These are phyloP conservation scores for Ustilago bromivora DNA, from an alignment of 1,284 basidiomycete species.

Conservation along the genomic window DNA sequence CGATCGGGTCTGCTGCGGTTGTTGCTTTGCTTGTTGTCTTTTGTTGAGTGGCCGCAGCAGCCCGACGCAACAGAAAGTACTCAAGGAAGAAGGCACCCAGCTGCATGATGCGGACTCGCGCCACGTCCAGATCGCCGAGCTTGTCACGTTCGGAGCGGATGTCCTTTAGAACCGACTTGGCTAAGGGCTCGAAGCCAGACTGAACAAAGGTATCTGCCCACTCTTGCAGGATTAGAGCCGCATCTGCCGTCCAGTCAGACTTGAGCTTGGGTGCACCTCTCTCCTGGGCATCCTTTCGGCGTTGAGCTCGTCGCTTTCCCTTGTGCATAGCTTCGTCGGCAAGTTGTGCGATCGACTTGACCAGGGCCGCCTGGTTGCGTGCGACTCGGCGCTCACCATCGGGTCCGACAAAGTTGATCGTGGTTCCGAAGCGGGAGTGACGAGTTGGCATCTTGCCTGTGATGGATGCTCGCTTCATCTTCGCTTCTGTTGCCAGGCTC, in stretches of 20 bases:
- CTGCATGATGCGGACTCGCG: constrained; percentile 64
- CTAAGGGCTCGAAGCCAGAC: constrained; percentile 60
- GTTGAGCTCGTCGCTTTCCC: constrained; percentile 39
- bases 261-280: constrained; percentile 57
- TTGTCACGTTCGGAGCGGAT: constrained; percentile 67
- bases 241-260: constrained; percentile 58
- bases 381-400: constrained; percentile 62
- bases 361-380: constrained; percentile 52
- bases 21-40: constrained; percentile 15
- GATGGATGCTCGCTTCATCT: constrained; percentile 42
- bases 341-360: constrained; percentile 61
- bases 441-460: constrained; percentile 42
- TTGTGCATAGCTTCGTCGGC: constrained; percentile 50
- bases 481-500: constrained; percentile 56
- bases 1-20: background rate
- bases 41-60: constrained; percentile 20
- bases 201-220: constrained; percentile 67
- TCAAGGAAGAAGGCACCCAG: constrained; percentile 66
- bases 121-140: constrained; percentile 64
- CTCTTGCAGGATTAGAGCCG: constrained; percentile 43
- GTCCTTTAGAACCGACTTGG: constrained; percentile 61
- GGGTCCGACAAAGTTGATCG: constrained; percentile 62
- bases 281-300: constrained; percentile 58
- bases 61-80: constrained; percentile 62
- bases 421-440: constrained; percentile 67